Percentiles rank a stretch among this genome's conserved stretches.
phyloP scores from a whole-genome alignment of 1,284 basidiomycete genomes.

The Butyriboletus pseudospeciosus region DNA sequence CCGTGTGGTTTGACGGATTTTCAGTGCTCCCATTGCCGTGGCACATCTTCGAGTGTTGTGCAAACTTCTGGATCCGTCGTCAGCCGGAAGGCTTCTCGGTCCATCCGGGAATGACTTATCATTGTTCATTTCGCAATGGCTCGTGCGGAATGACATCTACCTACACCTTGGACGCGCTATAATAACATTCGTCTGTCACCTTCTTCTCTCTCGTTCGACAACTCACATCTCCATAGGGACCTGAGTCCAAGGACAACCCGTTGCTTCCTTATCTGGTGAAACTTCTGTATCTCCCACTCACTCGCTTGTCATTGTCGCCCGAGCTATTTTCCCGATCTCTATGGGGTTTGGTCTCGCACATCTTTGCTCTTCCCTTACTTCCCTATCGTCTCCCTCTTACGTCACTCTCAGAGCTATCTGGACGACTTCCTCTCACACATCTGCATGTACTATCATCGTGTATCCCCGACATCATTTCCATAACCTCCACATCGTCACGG shows the following conservation, averaged over 20 bases:
- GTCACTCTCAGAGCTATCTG: constrained; percentile 44
- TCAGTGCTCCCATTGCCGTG: constrained; percentile 20
- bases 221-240: constrained; percentile 15
- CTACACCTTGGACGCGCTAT: neutral
- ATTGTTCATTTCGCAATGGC: constrained; percentile 8
- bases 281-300: constrained; percentile 27
- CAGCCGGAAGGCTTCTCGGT: constrained; percentile 4
- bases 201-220: neutral
- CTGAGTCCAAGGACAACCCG: constrained; percentile 27
- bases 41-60: constrained; percentile 27
- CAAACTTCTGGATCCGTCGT: constrained; percentile 23
- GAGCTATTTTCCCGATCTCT: constrained; percentile 33
- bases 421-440: constrained; percentile 43
- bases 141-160: neutral
- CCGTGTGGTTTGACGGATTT: constrained; percentile 18
- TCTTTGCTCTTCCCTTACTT: constrained; percentile 61
- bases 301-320: constrained; percentile 27
- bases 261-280: constrained; percentile 32
- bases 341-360: constrained; percentile 40
- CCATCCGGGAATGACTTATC: constrained; percentile 12
- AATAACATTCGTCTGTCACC: constrained; percentile 23
- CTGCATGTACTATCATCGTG: constrained; percentile 30
- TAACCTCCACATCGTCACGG: constrained; percentile 32
- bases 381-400: constrained; percentile 63
- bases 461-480: constrained; percentile 23